A percentile compares a stretch with the other conserved stretches of the same genome.
phyloP scores from a whole-genome alignment of 176 grass and related monocot species.

The Rhynchospora pubera region DNA sequence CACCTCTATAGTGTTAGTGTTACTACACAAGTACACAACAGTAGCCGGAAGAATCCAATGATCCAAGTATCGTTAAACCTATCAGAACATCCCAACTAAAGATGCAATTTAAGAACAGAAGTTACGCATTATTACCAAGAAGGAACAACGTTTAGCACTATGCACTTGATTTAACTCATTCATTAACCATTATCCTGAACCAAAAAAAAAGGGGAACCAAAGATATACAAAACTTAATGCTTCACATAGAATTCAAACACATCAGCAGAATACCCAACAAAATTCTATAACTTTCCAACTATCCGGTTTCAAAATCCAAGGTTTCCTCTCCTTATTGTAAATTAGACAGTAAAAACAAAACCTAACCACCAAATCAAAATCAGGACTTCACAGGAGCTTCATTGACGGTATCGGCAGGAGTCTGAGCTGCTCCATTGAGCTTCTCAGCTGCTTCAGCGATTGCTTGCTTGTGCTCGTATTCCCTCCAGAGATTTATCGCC shows the following conservation, averaged over 20 bases:
- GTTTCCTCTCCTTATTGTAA: not conserved
- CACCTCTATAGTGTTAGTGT: too few species aligned
- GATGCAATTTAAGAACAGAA: not conserved
- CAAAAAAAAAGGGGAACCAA: not conserved
- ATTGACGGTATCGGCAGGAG: conserved; percentile 23
- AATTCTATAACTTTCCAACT: not conserved
- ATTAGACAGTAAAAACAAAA: conserved; percentile 19
- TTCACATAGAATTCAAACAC: not conserved
- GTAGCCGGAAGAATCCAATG: too few species aligned
- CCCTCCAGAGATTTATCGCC: conserved; percentile 76
- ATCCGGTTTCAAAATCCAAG: not conserved
- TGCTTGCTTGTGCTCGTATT: conserved; percentile 67
- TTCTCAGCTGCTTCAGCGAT: conserved; percentile 17
- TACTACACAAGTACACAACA: too few species aligned
- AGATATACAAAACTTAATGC: not conserved
- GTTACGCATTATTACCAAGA: not conserved
- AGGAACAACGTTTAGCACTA: not conserved
- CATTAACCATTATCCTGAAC: not conserved
- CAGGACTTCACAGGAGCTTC: conserved; percentile 45
- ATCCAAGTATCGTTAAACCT: too few species aligned
- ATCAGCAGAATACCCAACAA: not conserved
- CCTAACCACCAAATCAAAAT: conserved; percentile 45
- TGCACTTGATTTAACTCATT: not conserved
- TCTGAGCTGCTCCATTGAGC: conserved; percentile 9
- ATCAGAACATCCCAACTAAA: not conserved